These are phyloP conservation scores for Tetracentron sinense DNA, from an alignment of 164 flowering plant species.

Conservation along the genomic window DNA sequence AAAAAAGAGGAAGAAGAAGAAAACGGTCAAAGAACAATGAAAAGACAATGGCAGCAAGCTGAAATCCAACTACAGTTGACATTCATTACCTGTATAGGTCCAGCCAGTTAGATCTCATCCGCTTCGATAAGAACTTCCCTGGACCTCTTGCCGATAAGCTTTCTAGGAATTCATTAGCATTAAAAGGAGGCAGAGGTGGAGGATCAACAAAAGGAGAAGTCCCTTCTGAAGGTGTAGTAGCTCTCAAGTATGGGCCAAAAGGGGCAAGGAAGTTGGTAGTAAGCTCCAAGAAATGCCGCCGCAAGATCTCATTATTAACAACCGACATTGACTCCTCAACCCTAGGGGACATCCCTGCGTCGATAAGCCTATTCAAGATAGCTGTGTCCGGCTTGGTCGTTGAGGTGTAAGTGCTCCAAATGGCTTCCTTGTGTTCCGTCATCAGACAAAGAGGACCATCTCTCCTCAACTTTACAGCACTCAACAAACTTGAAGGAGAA, in stretches of 20 bases:
- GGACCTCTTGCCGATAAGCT: slow-evolving; percentile 88
- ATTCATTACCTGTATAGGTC: slow-evolving; percentile 80
- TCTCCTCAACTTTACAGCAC: slow-evolving; percentile 80
- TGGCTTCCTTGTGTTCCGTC: slow-evolving; percentile 94
- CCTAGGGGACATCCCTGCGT: slow-evolving; percentile 91
- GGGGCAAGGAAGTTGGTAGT: slow-evolving; percentile 97
- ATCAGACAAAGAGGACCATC: slow-evolving; percentile 96
- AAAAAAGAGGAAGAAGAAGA: not conserved
- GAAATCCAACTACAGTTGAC: slow-evolving; percentile 1
- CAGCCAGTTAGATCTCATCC: slow-evolving; percentile 95
- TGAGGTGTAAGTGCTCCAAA: slow-evolving; percentile 82
- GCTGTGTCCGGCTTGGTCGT: slow-evolving; percentile 91
- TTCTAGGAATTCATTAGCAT: slow-evolving; percentile 68
- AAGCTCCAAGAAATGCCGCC: slow-evolving; percentile 95
- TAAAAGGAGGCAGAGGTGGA: slow-evolving; percentile 73
- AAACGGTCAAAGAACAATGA: not conserved
- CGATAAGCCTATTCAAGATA: slow-evolving; percentile 86
- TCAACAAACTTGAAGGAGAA: slow-evolving; percentile 75
- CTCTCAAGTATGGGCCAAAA: slow-evolving; percentile 87
- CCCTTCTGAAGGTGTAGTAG: slow-evolving; percentile 81
- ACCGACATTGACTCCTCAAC: slow-evolving; percentile 99
- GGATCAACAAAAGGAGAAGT: slow-evolving; percentile 87
- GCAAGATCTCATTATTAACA: slow-evolving; percentile 93
- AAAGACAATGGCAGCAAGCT: not conserved
- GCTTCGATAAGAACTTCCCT: slow-evolving; percentile 83